These are phyloP conservation scores for Primulina tabacum DNA, from an alignment of 257 asterid genomes.

Conservation along the genomic window DNA sequence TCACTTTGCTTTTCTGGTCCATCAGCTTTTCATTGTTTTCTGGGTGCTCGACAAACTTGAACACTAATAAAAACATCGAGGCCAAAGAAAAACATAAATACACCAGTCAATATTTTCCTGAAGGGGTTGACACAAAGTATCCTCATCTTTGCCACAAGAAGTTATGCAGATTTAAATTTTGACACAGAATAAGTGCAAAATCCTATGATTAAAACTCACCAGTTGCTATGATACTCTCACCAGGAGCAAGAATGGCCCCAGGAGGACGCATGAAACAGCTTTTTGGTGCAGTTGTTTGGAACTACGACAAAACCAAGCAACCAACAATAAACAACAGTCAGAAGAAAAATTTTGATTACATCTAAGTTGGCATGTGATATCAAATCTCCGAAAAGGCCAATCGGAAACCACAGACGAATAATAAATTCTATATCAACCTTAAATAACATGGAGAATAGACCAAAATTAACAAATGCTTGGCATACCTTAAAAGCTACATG, in stretches of 20 bases:
- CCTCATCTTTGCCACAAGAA: not conserved
- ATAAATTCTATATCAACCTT: slow-evolving; percentile 2
- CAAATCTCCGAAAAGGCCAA: slow-evolving; percentile 14
- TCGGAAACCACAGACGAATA: not conserved
- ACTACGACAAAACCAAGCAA: slow-evolving; percentile 36
- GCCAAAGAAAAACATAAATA: slow-evolving; percentile 17
- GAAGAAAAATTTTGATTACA: slow-evolving; percentile 12
- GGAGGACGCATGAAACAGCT: slow-evolving; percentile 99
- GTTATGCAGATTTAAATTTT: not conserved
- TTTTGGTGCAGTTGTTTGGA: slow-evolving; percentile 96
- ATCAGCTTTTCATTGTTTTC: slow-evolving; percentile 87
- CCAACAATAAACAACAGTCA: slow-evolving; percentile 26
- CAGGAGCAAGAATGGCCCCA: slow-evolving; percentile 89
- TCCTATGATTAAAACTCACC: slow-evolving; percentile 44
- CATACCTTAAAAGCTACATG: slow-evolving; percentile 89
- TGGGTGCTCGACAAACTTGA: slow-evolving; percentile 93
- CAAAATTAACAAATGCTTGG: not conserved
- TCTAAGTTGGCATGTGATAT: slow-evolving; percentile 2
- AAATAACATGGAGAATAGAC: slow-evolving; percentile 8
- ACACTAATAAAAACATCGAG: slow-evolving; percentile 51
- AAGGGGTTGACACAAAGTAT: not conserved
- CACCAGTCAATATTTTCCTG: slow-evolving; percentile 9
- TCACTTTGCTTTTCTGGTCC: slow-evolving; percentile 88
- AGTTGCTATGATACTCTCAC: slow-evolving; percentile 85
- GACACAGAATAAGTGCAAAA: not conserved